Percentiles rank a stretch among this genome's conserved stretches.
These are phyloP conservation scores for Monosporozyma solicola DNA, from an alignment of 805 yeast genomes.

Conservation along the genomic window DNA sequence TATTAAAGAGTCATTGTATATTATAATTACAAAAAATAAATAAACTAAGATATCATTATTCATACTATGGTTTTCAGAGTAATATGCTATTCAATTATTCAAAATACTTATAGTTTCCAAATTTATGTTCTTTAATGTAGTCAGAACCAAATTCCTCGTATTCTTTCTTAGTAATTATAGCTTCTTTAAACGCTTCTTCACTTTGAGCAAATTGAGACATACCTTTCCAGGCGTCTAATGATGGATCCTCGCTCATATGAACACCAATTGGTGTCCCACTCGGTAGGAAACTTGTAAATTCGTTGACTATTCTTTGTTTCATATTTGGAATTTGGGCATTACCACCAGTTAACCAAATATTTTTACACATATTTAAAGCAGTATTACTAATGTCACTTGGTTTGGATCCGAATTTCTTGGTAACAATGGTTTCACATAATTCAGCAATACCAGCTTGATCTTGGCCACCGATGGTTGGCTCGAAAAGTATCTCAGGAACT, in stretches of 20 bases:
- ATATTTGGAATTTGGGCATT: constrained; percentile 57
- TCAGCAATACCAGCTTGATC: constrained; percentile 95
- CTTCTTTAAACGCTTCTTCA: constrained; percentile 34
- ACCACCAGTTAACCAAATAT: constrained; percentile 85
- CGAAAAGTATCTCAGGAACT: constrained; percentile 86
- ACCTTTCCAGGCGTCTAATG: constrained; percentile 86
- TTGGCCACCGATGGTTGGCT: constrained; percentile 88
- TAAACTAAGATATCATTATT: neutral
- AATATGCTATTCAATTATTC: constrained; percentile 5
- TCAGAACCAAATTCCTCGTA: constrained; percentile 87
- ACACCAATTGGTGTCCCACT: constrained; percentile 52
- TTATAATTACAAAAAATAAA: neutral
- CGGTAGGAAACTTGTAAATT: constrained; percentile 66
- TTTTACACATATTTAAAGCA: constrained; percentile 33
- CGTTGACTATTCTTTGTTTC: constrained; percentile 56
- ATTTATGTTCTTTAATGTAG: constrained; percentile 75
- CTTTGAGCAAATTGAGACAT: constrained; percentile 71
- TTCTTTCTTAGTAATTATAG: constrained; percentile 56
- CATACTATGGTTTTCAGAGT: neutral
- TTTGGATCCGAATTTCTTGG: constrained; percentile 53
- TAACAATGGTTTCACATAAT: constrained; percentile 55
- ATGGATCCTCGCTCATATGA: constrained; percentile 56
- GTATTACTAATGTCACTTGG: constrained; percentile 33
- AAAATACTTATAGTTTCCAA: constrained; percentile 47
- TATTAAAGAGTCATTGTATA: constrained; percentile 1